Evolutionary conservation across 345 rosid species (phyloP), one percentile per base, ranked within the genome.

Genomic region (Anastatica hierochuntica): DNA sequence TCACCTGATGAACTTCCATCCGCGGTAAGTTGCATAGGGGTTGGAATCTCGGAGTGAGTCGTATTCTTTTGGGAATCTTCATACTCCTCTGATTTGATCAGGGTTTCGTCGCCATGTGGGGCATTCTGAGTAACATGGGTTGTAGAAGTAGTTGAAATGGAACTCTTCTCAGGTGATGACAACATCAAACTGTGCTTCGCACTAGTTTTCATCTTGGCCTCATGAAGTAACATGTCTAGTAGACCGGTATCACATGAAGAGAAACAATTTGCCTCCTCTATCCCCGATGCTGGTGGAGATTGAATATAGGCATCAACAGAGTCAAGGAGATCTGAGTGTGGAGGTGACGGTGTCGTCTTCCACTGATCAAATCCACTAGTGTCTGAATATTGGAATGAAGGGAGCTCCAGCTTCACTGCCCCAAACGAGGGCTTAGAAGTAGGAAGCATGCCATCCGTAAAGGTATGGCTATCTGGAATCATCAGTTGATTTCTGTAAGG

Each of bases 381-480:
- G 72, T 87, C 96, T 63, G 85, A 53, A 85, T 79, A 80, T 92
- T 92, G 99, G 97, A 92, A 90, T 85, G 99, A 92, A 92, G 97
- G 97, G 99, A 92, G 97, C 97, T 92, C 99, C 87, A 76, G 75
- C 99, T 92, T 88, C 97, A 83, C 68, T 65, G 88, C 79, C 88
- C 71, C 88, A 11, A 73, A 64, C 17, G 41, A 33, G 64, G 90
- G 82, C 85, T 71, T 83, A 54, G 94, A 92, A 92, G 97, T 70
- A 76, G 85, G 76, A 84, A 80, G 75, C 69, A 74, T 66, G 83
- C 92, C 92, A 81, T 81, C 78, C 70, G 78, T 69, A 72, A 78
- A 73, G 88, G 87, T 64, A 72, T 83, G 95, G 89, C 88, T 45
- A 65, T 83, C 78, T 57, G 72, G 79, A 75, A 76, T 65, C 56